Evolutionary conservation across 768 basidiomycete genomes (phyloP), one percentile per base, ranked within the genome.

Genomic region (Naganishia vishniacii): DNA sequence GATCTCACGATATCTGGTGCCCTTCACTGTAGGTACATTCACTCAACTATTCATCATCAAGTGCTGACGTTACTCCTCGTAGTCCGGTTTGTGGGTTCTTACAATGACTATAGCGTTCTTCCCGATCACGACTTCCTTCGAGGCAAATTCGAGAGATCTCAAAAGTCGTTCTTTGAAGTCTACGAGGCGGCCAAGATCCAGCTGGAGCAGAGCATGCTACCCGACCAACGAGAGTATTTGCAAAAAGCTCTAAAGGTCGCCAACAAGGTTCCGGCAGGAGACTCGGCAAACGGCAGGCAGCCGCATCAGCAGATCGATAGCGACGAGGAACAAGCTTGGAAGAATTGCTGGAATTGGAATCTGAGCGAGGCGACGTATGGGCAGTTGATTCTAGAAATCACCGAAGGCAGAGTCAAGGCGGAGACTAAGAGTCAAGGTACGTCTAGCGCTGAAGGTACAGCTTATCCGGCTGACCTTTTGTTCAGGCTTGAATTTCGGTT

Each of bases 291-390:
- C 11, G 34, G 34, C 31, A 40, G 42, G 42, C 34, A 51, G 49
- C 49, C 26, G n/a, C 82, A 4, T 68, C 53, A 56, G 23, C 81
- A 72, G 77, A 68, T 73, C 5, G 81, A 80, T 0, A 80, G 82
- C 8, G 80, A 82, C 0, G 82, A 83, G 2, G 94, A 99, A 75
- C 92, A 97, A 70, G 85, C 87, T 3, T 99, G 95, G 95, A 99
- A 97, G 79, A 97, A 95, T 75, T 91, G 90, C 75, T 97, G 94
- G 94, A 91, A 95, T 75, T 95, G 94, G 94, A 94, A 97, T 72
- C 79, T 98, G 45, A 77, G 92, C 68, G 95, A 99, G 70, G 94
- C 94, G 6, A 89, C 91, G 1, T 95, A 87, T 66, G 94, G 95
- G 1, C 85, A 85, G 12, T 82, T 99, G 34, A 80, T 95, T 1